These are phyloP conservation scores for Alternaria atra DNA, from an alignment of 2,329 filamentous ascomycete genomes.

Conservation along the genomic window DNA sequence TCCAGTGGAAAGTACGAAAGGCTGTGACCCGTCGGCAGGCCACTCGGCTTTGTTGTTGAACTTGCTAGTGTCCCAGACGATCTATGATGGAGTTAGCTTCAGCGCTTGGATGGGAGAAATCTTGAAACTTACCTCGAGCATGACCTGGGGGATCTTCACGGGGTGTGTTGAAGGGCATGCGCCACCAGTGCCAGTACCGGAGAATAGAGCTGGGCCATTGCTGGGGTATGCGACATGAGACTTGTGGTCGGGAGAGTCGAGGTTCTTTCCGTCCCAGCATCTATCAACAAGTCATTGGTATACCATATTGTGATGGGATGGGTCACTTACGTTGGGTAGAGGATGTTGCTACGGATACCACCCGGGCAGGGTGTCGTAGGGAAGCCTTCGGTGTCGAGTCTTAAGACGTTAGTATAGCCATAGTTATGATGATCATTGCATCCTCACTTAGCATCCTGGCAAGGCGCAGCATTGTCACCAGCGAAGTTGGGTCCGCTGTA, in stretches of 20 bases:
- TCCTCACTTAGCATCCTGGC: conserved; percentile 29
- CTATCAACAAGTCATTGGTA: conserved; percentile 52
- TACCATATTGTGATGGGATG: too few species aligned
- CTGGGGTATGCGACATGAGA: conserved; percentile 59
- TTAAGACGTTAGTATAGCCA: neutral
- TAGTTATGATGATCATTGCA: too few species aligned
- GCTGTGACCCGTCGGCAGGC: conserved; percentile 40
- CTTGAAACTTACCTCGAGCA: conserved; percentile 48
- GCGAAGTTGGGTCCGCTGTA: conserved; percentile 56
- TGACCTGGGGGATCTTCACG: conserved; percentile 57
- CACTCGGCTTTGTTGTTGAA: conserved; percentile 48
- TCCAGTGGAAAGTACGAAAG: conserved; percentile 38
- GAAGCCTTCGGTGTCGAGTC: conserved; percentile 18
- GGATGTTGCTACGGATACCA: conserved; percentile 43
- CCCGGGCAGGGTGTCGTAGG: conserved; percentile 33
- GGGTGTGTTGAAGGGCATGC: conserved; percentile 56
- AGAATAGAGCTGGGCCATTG: conserved; percentile 35
- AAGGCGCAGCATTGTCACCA: conserved; percentile 52
- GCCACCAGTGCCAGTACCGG: conserved; percentile 40
- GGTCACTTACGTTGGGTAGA: conserved; percentile 33
- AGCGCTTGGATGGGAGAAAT: rapidly evolving
- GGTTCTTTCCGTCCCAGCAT: conserved; percentile 59
- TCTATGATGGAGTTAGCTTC: conserved; percentile 11
- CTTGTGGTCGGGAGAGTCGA: conserved; percentile 60
- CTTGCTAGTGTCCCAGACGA: conserved; percentile 56